phyloP scores from a whole-genome alignment of 106 monocot genomes.

The Dendrobium officinale region DNA sequence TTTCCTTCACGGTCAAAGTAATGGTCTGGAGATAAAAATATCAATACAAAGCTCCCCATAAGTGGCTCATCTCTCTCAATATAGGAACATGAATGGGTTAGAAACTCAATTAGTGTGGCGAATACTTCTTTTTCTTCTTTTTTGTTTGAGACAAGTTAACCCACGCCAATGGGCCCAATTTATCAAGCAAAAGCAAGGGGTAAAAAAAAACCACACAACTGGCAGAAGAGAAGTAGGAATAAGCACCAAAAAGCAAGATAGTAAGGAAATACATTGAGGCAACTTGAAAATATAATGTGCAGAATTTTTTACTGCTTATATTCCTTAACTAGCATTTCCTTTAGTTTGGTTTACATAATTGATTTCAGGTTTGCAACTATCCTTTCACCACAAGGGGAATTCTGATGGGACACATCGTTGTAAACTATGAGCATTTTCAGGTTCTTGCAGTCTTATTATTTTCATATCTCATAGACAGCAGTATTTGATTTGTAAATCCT shows the following conservation, averaged over 20 bases:
- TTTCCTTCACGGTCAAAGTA: no score
- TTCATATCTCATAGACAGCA: neutral
- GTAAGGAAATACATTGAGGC: neutral
- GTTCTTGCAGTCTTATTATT: constrained; percentile 14
- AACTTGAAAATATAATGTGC: neutral
- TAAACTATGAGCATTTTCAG: constrained; percentile 63
- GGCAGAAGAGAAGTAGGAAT: no score
- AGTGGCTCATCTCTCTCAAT: neutral
- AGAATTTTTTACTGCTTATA: neutral
- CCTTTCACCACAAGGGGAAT: constrained; percentile 98
- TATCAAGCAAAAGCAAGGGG: neutral
- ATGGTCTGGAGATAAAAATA: no score
- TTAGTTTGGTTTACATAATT: neutral
- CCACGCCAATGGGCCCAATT: neutral
- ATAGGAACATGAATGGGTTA: neutral
- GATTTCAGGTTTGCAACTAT: constrained; percentile 80
- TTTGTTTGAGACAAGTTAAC: neutral
- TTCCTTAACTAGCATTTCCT: neutral
- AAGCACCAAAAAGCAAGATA: no score
- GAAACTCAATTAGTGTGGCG: neutral
- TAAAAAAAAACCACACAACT: neutral
- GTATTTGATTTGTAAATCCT: neutral
- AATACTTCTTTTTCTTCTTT: neutral
- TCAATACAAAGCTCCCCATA: neutral
- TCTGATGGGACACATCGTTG: constrained; percentile 91